phyloP scores from a whole-genome alignment of 1,139 yeast genomes.

The Candida sanyaensis region DNA sequence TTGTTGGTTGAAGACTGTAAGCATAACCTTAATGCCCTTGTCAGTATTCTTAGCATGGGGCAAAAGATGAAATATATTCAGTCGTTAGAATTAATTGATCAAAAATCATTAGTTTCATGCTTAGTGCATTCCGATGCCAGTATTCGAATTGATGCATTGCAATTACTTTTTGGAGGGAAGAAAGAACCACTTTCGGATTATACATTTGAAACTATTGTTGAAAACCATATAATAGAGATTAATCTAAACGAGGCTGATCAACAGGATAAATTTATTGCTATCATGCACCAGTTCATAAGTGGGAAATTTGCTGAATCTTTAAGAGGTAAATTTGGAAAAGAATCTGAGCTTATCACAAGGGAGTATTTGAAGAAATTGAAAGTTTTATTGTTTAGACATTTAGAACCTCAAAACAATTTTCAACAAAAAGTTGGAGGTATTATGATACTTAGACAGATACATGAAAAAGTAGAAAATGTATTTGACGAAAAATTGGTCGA shows the following conservation, averaged over 20 bases:
- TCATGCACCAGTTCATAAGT: conserved; percentile 56
- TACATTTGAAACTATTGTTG: conserved; percentile 43
- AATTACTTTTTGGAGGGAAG: conserved; percentile 52
- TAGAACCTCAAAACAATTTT: conserved; percentile 72
- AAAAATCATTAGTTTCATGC: conserved; percentile 28
- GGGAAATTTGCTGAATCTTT: conserved; percentile 64
- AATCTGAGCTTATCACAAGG: conserved; percentile 24
- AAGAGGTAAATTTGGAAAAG: conserved; percentile 7
- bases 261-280: conserved; percentile 63
- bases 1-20: conserved; percentile 20
- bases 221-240: conserved; percentile 38
- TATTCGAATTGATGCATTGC: conserved; percentile 58
- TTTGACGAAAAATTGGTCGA: conserved; percentile 33
- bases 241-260: conserved; percentile 60
- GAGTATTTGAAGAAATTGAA: conserved; percentile 50
- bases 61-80: conserved; percentile 55
- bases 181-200: conserved; percentile 51
- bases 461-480: conserved; percentile 8
- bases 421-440: conserved; percentile 42
- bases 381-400: conserved; percentile 36
- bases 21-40: conserved; percentile 39
- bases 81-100: conserved; percentile 8
- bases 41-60: conserved; percentile 65
- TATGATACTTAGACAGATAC: conserved; percentile 29
- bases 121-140: conserved; percentile 46